Evolutionary conservation across 1,284 basidiomycete genomes (phyloP), one percentile per base, ranked within the genome.

Genomic region (Flammula alnicola): DNA sequence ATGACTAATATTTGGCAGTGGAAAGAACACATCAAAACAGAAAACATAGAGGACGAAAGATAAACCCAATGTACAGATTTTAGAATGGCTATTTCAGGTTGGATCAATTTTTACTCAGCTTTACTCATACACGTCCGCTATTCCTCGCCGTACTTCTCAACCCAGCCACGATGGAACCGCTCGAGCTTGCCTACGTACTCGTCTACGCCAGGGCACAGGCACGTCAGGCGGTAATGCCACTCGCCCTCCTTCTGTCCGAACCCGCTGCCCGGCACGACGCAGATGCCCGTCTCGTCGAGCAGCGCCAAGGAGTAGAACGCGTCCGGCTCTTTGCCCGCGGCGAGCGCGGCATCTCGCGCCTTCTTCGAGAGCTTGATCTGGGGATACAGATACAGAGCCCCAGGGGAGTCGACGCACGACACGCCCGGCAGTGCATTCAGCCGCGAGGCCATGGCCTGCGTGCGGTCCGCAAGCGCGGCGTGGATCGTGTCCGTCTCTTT

Each of bases 211-310:
- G 91, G 92, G 65, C 91, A 95, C 55, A 95, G 70, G 54, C 93
- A 95, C 9, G 93, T 95, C 67, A 95, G 69, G 35, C 95, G 76
- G 63, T 96, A 88, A 71, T 98, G 94, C 70, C 84, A 86, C 62
- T 93, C 88, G 26, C 88, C 92, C 41, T 86, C 83, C 70, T 81
- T 86, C 75, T 97, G 95, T 2, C 95, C 94, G 64, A 98, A 97
- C 6, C 95, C 95, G 46, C 84, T 87, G 0, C 95, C 95, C 6
- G 93, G 91, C 1, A 97, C 90, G 17, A 93, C 91, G 62, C 94
- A 97, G 60, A 97, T 96, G 25, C 95, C 95, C 0, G 94, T 96
- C 57, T 84, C 81, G 56, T 96, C 91, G 42, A 98, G 75, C 47
- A 98, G 66, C 57, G 81, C 82, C 46, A 95, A 74, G 25, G 92